These are phyloP conservation scores for Sinapis alba DNA, from an alignment of 441 rosid genomes.

Conservation along the genomic window DNA sequence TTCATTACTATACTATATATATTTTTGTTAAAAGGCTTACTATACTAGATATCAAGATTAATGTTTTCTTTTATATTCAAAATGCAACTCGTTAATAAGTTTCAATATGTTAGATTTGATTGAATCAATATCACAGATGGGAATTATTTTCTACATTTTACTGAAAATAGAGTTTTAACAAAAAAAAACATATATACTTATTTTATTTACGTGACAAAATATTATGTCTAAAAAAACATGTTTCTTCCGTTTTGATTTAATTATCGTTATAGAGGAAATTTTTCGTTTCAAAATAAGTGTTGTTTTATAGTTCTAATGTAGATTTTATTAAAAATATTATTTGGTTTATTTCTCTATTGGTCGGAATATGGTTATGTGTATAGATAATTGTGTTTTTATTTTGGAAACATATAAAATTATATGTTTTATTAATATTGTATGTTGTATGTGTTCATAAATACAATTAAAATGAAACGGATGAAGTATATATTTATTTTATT, in stretches of 20 bases:
- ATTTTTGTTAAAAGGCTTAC: background rate
- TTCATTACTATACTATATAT: background rate
- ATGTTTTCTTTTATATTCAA: background rate
- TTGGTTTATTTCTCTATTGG: no score
- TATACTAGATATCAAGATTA: background rate
- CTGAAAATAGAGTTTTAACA: background rate
- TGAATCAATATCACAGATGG: background rate
- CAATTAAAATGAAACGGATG: no score
- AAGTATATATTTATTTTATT: background rate
- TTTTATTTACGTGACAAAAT: background rate
- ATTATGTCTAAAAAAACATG: background rate
- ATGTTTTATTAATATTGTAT: no score
- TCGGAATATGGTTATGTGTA: no score
- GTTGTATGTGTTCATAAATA: no score
- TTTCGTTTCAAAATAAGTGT: no score
- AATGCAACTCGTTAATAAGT: background rate
- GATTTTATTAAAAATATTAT: no score
- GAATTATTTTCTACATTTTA: background rate
- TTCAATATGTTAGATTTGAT: background rate
- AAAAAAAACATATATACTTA: background rate
- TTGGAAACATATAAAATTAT: no score
- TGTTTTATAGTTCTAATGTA: no score
- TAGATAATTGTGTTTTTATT: no score
- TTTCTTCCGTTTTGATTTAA: no score
- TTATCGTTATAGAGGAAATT: no score